phyloP scores from a whole-genome alignment of 2,329 filamentous ascomycete species.

The Sphaerulina musiva region DNA sequence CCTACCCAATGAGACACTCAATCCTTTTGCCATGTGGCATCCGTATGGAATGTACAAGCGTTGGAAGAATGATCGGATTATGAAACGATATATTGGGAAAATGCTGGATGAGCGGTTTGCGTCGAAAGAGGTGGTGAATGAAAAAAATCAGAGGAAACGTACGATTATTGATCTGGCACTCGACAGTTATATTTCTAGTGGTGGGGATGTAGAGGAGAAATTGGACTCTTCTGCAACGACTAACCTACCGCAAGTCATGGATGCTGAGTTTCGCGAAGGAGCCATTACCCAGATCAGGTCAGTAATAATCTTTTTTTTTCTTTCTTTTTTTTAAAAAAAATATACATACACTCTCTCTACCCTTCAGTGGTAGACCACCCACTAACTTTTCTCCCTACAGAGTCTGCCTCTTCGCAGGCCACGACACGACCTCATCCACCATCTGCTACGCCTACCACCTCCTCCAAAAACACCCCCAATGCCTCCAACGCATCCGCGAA shows the following conservation, averaged over 20 bases:
- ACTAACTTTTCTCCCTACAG: slow-evolving; percentile 7
- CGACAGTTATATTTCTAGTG: slow-evolving; percentile 32
- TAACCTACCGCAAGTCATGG: slow-evolving; percentile 19
- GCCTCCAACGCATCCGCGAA: slow-evolving; percentile 33
- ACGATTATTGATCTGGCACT: slow-evolving; percentile 29
- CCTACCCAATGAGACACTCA: slow-evolving; percentile 18
- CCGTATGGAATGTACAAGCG: slow-evolving; percentile 19
- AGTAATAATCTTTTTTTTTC: background rate
- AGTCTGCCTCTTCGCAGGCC: slow-evolving; percentile 38
- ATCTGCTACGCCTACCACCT: slow-evolving; percentile 35
- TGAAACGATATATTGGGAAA: slow-evolving; percentile 24
- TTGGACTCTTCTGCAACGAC: slow-evolving; percentile 8
- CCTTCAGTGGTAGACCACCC: too few species aligned
- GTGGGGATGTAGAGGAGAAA: slow-evolving; percentile 5
- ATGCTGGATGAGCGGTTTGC: slow-evolving; percentile 34
- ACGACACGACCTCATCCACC: slow-evolving; percentile 35
- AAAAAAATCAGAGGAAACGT: slow-evolving; percentile 21
- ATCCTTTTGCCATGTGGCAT: slow-evolving; percentile 18
- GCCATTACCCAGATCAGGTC: slow-evolving; percentile 30
- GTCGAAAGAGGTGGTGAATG: slow-evolving; percentile 21
- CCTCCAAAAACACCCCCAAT: slow-evolving; percentile 31
- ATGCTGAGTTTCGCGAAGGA: slow-evolving; percentile 30
- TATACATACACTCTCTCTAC: too few species aligned
- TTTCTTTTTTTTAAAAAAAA: background rate
- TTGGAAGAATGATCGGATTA: slow-evolving; percentile 23